phyloP scores from a whole-genome alignment of 2,329 filamentous ascomycete genomes.

The Magnaporthiopsis incrustans region DNA sequence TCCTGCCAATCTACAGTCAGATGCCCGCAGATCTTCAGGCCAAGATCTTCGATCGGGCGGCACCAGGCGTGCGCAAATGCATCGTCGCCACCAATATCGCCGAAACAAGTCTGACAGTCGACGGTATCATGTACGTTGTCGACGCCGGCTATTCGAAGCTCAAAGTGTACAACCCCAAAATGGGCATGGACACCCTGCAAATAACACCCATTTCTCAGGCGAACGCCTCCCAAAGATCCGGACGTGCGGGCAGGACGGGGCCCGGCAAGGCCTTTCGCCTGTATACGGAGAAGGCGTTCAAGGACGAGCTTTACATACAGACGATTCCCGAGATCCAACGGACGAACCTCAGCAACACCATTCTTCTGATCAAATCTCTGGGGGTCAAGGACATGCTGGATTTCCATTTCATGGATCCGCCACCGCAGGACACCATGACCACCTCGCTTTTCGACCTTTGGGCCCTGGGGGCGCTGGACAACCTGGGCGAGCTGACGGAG shows the following conservation, averaged over 20 bases:
- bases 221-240: slow-evolving; percentile 87
- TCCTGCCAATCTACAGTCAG: slow-evolving; percentile 96
- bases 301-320: slow-evolving; percentile 92
- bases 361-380: slow-evolving; percentile 86
- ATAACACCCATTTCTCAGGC: slow-evolving; percentile 97
- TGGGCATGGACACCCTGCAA: slow-evolving; percentile 98
- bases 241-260: slow-evolving; percentile 86
- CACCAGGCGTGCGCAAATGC: slow-evolving; percentile 87
- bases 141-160: slow-evolving; percentile 94
- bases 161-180: slow-evolving; percentile 97
- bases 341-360: slow-evolving; percentile 91
- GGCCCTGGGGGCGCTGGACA: slow-evolving; percentile 89
- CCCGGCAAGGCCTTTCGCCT: slow-evolving; percentile 92
- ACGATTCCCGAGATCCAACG: slow-evolving; percentile 97
- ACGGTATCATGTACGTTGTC: slow-evolving; percentile 98
- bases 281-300: slow-evolving; percentile 89
- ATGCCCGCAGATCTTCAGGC: slow-evolving; percentile 98
- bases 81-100: slow-evolving; percentile 99
- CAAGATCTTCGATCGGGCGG: slow-evolving; percentile 91
- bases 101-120: slow-evolving; percentile 94
- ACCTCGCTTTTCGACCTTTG: slow-evolving; percentile 96
- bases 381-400: slow-evolving; percentile 91
- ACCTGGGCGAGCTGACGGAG: slow-evolving; percentile 82
- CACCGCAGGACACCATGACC: slow-evolving; percentile 93
- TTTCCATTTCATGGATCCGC: slow-evolving; percentile 99